Conservation (phyloP, 768 basidiomycete genomes). For the Kwoniella botswanensis region DNA sequence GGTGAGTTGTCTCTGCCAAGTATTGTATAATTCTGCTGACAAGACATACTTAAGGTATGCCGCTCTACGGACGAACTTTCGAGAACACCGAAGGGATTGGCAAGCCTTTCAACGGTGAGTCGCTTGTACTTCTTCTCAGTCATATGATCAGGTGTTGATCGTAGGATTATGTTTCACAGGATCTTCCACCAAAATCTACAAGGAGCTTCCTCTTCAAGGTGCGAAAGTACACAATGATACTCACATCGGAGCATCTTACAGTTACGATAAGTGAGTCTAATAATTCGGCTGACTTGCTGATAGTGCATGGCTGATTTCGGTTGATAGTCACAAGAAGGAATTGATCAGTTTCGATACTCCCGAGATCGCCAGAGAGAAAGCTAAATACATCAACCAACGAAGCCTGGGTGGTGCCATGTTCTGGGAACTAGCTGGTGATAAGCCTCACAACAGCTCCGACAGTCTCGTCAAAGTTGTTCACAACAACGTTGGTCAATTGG, state of each 20-base stretch:
- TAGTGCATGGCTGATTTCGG: slow-evolving; percentile 63
- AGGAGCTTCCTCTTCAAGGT: slow-evolving; percentile 77
- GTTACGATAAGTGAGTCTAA: slow-evolving; percentile 69
- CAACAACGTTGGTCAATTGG: slow-evolving; percentile 74
- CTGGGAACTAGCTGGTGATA: slow-evolving; percentile 79
- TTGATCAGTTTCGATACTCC: slow-evolving; percentile 78
- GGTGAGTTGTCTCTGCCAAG: slow-evolving; percentile 59
- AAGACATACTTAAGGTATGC: slow-evolving; percentile 63
- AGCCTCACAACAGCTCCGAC: slow-evolving; percentile 68
- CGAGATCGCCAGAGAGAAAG: slow-evolving; percentile 67
- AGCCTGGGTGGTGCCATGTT: slow-evolving; percentile 87
- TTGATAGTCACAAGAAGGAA: slow-evolving; percentile 62
- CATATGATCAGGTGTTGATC: not conserved
- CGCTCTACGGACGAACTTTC: slow-evolving; percentile 92
- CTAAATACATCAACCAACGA: slow-evolving; percentile 74
- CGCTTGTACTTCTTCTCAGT: not conserved
- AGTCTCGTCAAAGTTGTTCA: slow-evolving; percentile 72
- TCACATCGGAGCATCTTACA: slow-evolving; percentile 74
- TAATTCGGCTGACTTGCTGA: slow-evolving; percentile 63
- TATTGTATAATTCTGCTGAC: no score
- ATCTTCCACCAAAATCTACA: slow-evolving; percentile 78
- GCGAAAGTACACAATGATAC: slow-evolving; percentile 71
- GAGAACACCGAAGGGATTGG: slow-evolving; percentile 82
- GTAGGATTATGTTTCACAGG: not conserved
- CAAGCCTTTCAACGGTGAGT: slow-evolving; percentile 70